These are phyloP conservation scores for Spergularia bocconei DNA, from an alignment of 148 eudicot genomes.

Conservation along the genomic window DNA sequence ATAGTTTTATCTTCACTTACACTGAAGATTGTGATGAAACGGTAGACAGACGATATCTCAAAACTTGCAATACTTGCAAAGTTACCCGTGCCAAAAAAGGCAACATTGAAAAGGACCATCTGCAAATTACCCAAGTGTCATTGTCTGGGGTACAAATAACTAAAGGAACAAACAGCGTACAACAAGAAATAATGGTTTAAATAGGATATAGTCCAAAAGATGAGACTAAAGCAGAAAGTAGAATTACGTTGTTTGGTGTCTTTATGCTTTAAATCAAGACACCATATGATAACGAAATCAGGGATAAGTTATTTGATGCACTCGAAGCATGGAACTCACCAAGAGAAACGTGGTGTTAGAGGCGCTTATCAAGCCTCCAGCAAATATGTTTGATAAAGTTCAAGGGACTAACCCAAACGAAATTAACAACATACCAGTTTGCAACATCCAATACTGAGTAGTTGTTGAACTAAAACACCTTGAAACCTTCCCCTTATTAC, in stretches of 20 bases:
- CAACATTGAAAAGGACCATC: slow-evolving; percentile 91
- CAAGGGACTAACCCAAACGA: not conserved
- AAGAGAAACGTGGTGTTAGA: not conserved
- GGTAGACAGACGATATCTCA: slow-evolving; percentile 96
- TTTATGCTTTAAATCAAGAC: not conserved
- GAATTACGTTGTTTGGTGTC: no score
- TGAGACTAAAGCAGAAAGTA: no score
- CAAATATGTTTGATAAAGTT: not conserved
- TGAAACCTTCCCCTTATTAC: no score
- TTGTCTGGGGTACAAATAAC: not conserved
- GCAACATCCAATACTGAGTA: not conserved
- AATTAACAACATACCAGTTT: not conserved
- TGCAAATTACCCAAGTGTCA: slow-evolving; percentile 24
- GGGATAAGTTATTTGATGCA: not conserved
- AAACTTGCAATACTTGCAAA: slow-evolving; percentile 98
- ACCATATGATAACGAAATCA: no score
- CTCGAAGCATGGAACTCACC: not conserved
- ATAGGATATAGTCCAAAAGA: no score
- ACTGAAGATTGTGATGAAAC: slow-evolving; percentile 90
- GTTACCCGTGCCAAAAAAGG: slow-evolving; percentile 97
- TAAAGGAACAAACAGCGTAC: not conserved
- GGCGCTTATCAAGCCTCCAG: not conserved
- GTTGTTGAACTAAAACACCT: no score
- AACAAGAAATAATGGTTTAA: not conserved
- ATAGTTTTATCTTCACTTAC: slow-evolving; percentile 42